phyloP scores from a whole-genome alignment of 176 grass and related monocot genomes.

The Otatea glauca region DNA sequence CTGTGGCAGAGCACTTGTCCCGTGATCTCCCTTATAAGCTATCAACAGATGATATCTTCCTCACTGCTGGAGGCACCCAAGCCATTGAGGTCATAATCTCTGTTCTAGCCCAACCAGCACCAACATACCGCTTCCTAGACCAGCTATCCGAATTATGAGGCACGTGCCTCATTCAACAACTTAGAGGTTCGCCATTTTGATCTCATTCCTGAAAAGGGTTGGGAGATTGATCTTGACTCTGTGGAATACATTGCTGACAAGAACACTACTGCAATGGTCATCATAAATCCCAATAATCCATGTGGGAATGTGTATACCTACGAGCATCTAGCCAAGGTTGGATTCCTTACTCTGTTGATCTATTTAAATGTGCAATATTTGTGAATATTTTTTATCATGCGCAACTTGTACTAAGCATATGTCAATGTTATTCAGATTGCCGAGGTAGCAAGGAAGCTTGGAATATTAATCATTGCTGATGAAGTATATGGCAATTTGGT shows the following conservation, averaged over 20 bases:
- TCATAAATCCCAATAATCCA: slow-evolving; percentile 71
- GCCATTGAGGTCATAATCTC: slow-evolving; percentile 63
- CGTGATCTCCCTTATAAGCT: slow-evolving; percentile 53
- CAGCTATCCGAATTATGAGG: slow-evolving; percentile 53
- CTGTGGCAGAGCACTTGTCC: slow-evolving; percentile 56
- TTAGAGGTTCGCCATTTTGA: slow-evolving; percentile 52
- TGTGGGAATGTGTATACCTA: slow-evolving; percentile 61
- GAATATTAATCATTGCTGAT: slow-evolving; percentile 66
- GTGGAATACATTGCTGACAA: slow-evolving; percentile 59
- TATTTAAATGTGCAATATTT: background rate
- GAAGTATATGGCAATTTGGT: slow-evolving; percentile 65
- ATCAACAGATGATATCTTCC: slow-evolving; percentile 57
- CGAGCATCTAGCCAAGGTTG: slow-evolving; percentile 59
- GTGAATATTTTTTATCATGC: background rate
- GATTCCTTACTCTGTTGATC: background rate
- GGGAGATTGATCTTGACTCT: slow-evolving; percentile 62
- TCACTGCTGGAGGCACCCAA: slow-evolving; percentile 60
- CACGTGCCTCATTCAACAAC: slow-evolving; percentile 29
- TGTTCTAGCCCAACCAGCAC: slow-evolving; percentile 43
- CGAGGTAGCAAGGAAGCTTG: slow-evolving; percentile 56
- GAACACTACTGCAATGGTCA: slow-evolving; percentile 61
- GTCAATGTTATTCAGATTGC: slow-evolving; percentile 41
- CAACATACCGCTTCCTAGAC: slow-evolving; percentile 66
- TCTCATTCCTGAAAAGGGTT: slow-evolving; percentile 56
- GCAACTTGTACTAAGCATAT: background rate